These are phyloP conservation scores for Fusarium udum DNA, from an alignment of 2,329 filamentous ascomycete genomes.

Conservation along the genomic window DNA sequence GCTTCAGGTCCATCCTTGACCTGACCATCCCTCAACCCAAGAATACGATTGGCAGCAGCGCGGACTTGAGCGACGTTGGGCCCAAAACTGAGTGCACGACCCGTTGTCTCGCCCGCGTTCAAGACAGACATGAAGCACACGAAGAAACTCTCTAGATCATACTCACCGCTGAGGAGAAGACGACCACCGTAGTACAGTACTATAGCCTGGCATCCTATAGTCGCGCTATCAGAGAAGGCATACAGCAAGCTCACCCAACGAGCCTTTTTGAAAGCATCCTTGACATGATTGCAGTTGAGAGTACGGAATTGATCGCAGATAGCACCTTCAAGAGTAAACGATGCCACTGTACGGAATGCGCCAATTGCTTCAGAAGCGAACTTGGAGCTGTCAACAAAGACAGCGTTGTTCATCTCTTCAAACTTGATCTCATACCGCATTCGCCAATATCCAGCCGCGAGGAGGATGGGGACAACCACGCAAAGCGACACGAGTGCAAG, in stretches of 20 bases:
- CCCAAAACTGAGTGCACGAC: constrained; percentile 64
- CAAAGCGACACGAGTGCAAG: constrained; percentile 73
- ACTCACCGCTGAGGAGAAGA: constrained; percentile 63
- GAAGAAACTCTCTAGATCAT: constrained; percentile 58
- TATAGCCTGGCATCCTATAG: constrained; percentile 69
- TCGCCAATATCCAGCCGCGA: constrained; percentile 59
- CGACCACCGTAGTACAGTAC: constrained; percentile 73
- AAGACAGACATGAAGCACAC: constrained; percentile 72
- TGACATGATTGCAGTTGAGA: constrained; percentile 68
- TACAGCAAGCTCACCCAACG: constrained; percentile 71
- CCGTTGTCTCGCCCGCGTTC: constrained; percentile 64
- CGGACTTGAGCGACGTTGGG: constrained; percentile 70
- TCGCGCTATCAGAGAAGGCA: constrained; percentile 73
- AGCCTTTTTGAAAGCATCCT: constrained; percentile 67
- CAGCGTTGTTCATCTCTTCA: constrained; percentile 71
- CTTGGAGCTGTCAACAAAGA: constrained; percentile 77
- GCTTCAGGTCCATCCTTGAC: constrained; percentile 34
- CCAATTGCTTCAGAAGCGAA: constrained; percentile 79
- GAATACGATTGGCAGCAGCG: constrained; percentile 67
- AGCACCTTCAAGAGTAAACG: constrained; percentile 73
- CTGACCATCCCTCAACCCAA: constrained; percentile 57
- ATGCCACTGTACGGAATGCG: constrained; percentile 76
- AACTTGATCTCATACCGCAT: constrained; percentile 70
- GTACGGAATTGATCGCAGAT: constrained; percentile 69
- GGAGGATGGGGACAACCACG: constrained; percentile 63